Evolutionary conservation across 2,329 filamentous ascomycete species (phyloP).

Genomic region (Coniochaeta sp.): DNA sequence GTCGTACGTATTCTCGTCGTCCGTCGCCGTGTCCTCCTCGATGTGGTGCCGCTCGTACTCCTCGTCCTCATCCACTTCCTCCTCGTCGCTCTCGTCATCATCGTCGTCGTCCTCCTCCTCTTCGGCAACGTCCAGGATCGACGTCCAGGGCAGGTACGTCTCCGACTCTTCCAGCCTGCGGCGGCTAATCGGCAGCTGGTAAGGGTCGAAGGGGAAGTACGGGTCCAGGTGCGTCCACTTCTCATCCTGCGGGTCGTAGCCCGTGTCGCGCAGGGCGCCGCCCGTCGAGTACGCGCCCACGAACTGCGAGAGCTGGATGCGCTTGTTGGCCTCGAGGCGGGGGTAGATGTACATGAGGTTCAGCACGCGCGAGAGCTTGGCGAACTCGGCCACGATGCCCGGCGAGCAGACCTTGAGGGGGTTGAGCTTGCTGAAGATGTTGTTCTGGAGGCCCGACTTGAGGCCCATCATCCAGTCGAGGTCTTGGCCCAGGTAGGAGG

Average conservation of each 20-base stretch:
- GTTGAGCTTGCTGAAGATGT: slow-evolving; percentile 85
- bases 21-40: slow-evolving; percentile 20
- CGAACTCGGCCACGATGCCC: slow-evolving; percentile 85
- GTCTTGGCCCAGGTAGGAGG: slow-evolving; percentile 60
- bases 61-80: slow-evolving; percentile 34
- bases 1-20: slow-evolving; percentile 15
- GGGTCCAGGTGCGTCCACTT: slow-evolving; percentile 80
- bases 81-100: slow-evolving; percentile 23
- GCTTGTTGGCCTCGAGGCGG: slow-evolving; percentile 86
- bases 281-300: slow-evolving; percentile 49
- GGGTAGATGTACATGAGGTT: slow-evolving; percentile 85
- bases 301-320: slow-evolving; percentile 68
- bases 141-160: slow-evolving; percentile 71
- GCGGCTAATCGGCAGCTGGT: slow-evolving; percentile 80
- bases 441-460: slow-evolving; percentile 65
- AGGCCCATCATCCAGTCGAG: slow-evolving; percentile 71
- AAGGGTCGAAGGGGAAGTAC: slow-evolving; percentile 97
- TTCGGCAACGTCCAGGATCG: slow-evolving; percentile 62
- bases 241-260: slow-evolving; percentile 55
- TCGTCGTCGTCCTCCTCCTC: slow-evolving; percentile 43
- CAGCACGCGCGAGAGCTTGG: slow-evolving; percentile 77
- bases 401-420: slow-evolving; percentile 92
- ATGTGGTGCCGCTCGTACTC: slow-evolving; percentile 22
- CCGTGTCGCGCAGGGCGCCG: slow-evolving; percentile 46
- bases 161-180: slow-evolving; percentile 73